A percentile compares a stretch with the other conserved stretches of the same genome.
Conservation (phyloP, 257 asterid species). For the Jaltomata sinuosa region DNA sequence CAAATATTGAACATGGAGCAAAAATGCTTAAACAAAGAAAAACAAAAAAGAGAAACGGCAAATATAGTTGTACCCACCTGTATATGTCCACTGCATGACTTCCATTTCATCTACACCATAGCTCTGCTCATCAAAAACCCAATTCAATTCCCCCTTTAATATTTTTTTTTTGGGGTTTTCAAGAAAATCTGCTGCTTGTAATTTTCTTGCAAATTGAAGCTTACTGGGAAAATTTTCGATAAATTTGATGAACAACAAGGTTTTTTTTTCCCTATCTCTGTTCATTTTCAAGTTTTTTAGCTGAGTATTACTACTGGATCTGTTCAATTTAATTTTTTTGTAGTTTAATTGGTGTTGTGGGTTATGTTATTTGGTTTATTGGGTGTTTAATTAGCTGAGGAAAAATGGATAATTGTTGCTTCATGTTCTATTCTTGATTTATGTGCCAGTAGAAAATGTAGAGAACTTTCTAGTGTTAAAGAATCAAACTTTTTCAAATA, state of each 20-base stretch:
- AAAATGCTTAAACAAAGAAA: too few relatives aligned
- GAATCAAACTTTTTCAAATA: too few relatives aligned
- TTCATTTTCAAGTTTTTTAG: neutral
- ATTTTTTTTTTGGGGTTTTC: neutral
- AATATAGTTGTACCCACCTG: neutral
- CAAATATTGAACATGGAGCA: too few relatives aligned
- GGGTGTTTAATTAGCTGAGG: neutral
- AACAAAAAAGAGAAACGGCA: neutral
- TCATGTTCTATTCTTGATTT: neutral
- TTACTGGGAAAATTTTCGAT: neutral
- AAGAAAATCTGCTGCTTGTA: neutral
- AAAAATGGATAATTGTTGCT: neutral
- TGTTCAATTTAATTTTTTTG: neutral
- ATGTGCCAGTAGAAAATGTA: too few relatives aligned
- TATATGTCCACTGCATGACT: neutral
- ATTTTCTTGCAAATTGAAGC: neutral
- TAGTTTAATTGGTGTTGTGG: neutral
- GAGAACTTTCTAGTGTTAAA: too few relatives aligned
- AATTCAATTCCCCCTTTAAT: neutral
- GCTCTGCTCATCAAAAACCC: neutral
- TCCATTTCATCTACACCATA: neutral
- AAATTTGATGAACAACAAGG: neutral
- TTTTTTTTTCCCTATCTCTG: neutral
- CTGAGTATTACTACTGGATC: neutral
- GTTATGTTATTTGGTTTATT: neutral